Base-by-base conservation (phyloP, 2,329 filamentous ascomycete species). In the Cryphonectria radicalis region DNA sequence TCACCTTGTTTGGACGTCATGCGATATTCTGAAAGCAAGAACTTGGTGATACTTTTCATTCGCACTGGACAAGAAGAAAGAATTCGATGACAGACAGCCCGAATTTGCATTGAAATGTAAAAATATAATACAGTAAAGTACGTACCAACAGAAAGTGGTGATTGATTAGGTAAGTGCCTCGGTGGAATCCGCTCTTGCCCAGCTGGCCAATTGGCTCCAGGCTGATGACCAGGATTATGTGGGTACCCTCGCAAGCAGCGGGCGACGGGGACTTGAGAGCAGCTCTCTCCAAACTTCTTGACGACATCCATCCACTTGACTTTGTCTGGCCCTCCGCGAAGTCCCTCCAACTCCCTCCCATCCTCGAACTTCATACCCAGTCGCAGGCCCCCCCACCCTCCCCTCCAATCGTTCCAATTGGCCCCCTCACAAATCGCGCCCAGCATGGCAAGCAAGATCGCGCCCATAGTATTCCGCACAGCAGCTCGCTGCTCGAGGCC, bases 391-490 rank as follows among this genome's bases (percentile, higher is more conserved):
- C 22, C 22, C 4, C n/a, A n/a, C 28, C n/a, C 2, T 11, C 28
- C 35, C 4, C 28, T 11, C 7, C 60, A 25, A 40, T n/a, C 35
- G 35, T 17, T 10, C 74, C 76, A 74, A 77, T 77, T 78, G 77
- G 77, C 77, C 73, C 74, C 70, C 74, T 63, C 75, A 73, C 70
- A 75, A 73, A 22, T 69, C 74, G 66, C 77, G 73, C 73, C 77
- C 78, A 79, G 76, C 75, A 97, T 97, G 94, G 92, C 94, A 81
- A 95, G 92, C 82, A 95, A 92, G 86, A 84, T 97, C 80, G 88
- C 91, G 73, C 92, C 93, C 64, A 87, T 91, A 80, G 82, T 93
- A 78, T 85, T 93, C 83, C 89, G 93, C 83, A 89, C 90, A 78
- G 89, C 88, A 80, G 84, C 89, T 77, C 89, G 92, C 79, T 85